Percentiles rank a stretch among this genome's conserved stretches.
phyloP scores from a whole-genome alignment of 2,329 filamentous ascomycete species.

The Verticillium dahliae region DNA sequence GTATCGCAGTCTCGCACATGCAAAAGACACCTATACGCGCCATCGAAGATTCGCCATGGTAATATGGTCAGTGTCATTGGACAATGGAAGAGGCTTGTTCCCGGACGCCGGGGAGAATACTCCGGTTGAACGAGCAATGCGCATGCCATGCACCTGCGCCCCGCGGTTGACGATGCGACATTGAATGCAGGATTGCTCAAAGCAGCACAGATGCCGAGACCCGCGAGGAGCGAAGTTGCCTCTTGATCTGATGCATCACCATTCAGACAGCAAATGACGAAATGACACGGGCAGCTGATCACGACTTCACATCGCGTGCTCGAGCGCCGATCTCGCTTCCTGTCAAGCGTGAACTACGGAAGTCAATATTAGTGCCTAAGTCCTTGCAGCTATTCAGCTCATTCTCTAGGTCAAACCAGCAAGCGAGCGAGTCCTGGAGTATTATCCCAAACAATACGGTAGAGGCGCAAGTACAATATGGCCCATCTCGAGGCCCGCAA shows the following conservation, averaged over 20 bases:
- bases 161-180: background rate
- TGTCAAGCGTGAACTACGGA: background rate
- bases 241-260: background rate
- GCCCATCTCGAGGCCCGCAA: conserved; percentile 36
- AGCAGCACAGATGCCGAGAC: background rate
- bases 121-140: background rate
- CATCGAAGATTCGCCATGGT: background rate
- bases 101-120: background rate
- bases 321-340: background rate
- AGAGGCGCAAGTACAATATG: conserved; percentile 12
- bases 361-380: background rate
- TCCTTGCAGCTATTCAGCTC: background rate
- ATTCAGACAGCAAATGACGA: background rate
- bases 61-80: background rate
- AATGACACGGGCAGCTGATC: background rate
- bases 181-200: background rate
- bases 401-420: no score
- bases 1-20: background rate
- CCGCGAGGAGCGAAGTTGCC: background rate
- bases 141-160: background rate
- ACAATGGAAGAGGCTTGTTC: background rate
- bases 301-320: background rate
- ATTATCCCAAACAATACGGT: no score
- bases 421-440: no score
- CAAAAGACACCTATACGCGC: background rate